These are phyloP conservation scores for Trametes cingulata DNA, from an alignment of 768 basidiomycete genomes.

Conservation along the genomic window DNA sequence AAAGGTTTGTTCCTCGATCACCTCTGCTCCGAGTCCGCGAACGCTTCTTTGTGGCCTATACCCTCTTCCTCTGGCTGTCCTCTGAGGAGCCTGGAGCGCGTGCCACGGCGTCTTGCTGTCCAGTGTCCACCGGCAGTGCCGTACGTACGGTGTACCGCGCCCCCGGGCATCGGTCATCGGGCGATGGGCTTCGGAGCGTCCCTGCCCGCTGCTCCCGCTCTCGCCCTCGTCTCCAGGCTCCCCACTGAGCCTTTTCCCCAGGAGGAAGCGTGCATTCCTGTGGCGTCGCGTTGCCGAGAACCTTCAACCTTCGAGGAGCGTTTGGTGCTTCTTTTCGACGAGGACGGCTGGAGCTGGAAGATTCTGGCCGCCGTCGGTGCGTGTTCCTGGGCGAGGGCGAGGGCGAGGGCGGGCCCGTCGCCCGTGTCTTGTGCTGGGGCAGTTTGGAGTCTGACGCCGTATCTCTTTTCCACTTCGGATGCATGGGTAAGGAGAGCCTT, in stretches of 20 bases:
- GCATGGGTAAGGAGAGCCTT: background rate
- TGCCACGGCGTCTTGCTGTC: no score
- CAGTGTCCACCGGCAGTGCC: no score
- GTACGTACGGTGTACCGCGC: no score
- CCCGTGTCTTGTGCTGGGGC: background rate
- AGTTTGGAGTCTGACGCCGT: slow-evolving; percentile 2
- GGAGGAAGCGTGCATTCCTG: slow-evolving; percentile 9
- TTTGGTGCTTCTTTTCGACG: background rate
- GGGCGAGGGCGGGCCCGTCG: no score
- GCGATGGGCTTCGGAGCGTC: no score
- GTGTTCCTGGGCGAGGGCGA: no score
- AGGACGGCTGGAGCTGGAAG: background rate
- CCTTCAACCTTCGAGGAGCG: background rate
- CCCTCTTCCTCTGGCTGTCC: background rate
- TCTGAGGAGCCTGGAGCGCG: no score
- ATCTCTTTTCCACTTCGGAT: background rate
- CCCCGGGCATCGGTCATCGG: no score
- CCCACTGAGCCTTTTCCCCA: background rate
- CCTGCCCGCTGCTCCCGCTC: background rate
- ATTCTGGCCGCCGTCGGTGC: background rate
- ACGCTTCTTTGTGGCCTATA: background rate
- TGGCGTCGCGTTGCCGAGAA: slow-evolving; percentile 7
- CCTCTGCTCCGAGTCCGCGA: background rate
- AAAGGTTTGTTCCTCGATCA: background rate
- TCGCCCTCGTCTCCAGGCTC: background rate